Conservation (phyloP, 2,329 filamentous ascomycete genomes). For the Fusarium sororula region DNA sequence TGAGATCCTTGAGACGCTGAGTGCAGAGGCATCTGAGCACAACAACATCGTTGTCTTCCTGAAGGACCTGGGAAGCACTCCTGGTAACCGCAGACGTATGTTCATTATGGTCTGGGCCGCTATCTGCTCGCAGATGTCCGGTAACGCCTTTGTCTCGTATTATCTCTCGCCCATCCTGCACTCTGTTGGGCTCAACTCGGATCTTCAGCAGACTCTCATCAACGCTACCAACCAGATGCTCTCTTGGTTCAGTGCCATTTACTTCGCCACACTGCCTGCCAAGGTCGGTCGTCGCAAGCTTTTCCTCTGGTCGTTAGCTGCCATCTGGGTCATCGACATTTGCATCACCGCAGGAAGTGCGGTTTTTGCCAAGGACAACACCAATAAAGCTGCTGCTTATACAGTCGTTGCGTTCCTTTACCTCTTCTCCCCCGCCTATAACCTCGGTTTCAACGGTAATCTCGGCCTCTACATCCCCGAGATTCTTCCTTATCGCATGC, state of each 20-base stretch:
- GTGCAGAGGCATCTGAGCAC: background rate
- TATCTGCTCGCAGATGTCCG: background rate
- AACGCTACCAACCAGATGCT: conserved; percentile 3
- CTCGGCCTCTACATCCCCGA: background rate
- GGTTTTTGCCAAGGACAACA: background rate
- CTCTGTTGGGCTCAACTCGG: background rate
- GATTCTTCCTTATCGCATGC: background rate
- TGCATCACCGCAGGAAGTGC: conserved; percentile 1
- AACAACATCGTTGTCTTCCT: background rate
- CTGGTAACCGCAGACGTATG: background rate
- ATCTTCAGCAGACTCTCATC: background rate
- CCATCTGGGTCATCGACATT: background rate
- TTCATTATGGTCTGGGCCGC: background rate
- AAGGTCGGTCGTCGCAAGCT: background rate
- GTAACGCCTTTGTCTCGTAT: background rate
- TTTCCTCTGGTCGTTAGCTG: background rate
- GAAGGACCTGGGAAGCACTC: background rate
- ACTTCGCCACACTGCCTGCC: background rate
- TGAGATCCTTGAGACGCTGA: background rate
- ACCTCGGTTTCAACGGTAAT: background rate
- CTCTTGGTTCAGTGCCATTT: background rate
- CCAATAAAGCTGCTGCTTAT: background rate
- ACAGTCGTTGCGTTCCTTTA: background rate
- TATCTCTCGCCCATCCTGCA: background rate
- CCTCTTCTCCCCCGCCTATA: background rate